Percentiles rank a stretch among this genome's conserved stretches.
Evolutionary conservation across 345 rosid species (phyloP).

Genomic region (Rhodamnia argentea): DNA sequence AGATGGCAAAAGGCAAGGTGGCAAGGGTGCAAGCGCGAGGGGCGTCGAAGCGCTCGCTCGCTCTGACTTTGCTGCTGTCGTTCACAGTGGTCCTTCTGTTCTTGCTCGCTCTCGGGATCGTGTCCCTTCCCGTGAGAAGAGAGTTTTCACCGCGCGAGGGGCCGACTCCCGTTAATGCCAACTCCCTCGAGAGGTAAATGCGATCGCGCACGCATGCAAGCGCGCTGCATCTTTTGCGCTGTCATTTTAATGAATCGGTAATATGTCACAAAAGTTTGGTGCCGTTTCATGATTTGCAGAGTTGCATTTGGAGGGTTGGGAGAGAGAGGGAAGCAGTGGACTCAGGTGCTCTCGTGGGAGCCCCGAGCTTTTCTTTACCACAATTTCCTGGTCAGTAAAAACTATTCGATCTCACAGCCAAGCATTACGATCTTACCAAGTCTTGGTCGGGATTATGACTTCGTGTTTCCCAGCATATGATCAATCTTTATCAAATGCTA

Average conservation of each 20-base stretch:
- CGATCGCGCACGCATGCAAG: not conserved
- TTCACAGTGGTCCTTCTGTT: not conserved
- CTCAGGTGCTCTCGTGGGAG: slow-evolving; percentile 13
- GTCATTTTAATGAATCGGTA: not conserved
- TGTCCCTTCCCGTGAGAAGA: slow-evolving; percentile 1
- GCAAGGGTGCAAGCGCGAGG: not conserved
- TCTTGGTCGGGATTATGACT: not conserved
- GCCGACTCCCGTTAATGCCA: not conserved
- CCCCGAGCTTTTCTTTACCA: slow-evolving; percentile 15
- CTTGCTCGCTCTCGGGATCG: not conserved
- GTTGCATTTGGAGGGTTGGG: slow-evolving; percentile 1
- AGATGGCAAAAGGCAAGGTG: slow-evolving; percentile 11
- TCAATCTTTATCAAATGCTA: not conserved
- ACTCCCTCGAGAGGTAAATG: not conserved
- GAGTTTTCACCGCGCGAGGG: not conserved
- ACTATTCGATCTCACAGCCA: not conserved
- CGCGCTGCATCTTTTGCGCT: not conserved
- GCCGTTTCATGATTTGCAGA: not conserved
- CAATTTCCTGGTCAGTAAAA: slow-evolving; percentile 10
- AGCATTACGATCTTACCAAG: not conserved
- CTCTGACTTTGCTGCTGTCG: not conserved
- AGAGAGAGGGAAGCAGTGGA: slow-evolving; percentile 15
- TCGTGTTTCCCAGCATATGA: not conserved
- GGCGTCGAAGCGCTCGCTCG: not conserved
- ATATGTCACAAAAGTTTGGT: not conserved